Base-by-base conservation (phyloP, 1,139 yeast species). In the Geotrichum macrosporum region DNA sequence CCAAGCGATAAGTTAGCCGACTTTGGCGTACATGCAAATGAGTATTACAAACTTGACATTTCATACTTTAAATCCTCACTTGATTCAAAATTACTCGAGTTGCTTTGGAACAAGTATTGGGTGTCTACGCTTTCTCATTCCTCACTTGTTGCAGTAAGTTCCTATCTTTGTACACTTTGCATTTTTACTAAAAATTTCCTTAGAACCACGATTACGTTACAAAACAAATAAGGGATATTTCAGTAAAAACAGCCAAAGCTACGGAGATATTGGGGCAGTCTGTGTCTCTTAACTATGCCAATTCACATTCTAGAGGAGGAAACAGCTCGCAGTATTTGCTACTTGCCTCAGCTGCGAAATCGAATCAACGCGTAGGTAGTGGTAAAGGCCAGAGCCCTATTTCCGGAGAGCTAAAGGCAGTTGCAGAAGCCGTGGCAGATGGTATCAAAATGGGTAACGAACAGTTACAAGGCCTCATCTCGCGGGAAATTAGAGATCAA, bases 31-130 rank as follows among this genome's bases (percentile, higher is more conserved):
- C 88, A 84, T 59, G 74, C 87, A 0, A 76, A 78, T 43, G 74
- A 72, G 53, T 89, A 85, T 66, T 88, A 88, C 61, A 71, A 84
- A 9, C 68, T 89, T 34, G 79, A 80, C 31, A 73, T 87, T 33
- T 75, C 78, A 34, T 72, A 84, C 10, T 84, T 82, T 67, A 73
- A 77, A 50, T 78, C 78, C 36, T 63, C 70, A 1, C 58, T 71
- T n/a, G 92, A 84, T 55, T 57, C 66, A 10, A 67, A 67, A 47
- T 61, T 80, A 35, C 62, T 78, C 33, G 72, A 75, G 38, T 58
- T 69, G 37, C 57, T 77, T 38, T 71, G 76, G 72, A 68, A 68
- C 56, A 72, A 73, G 56, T 74, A 76, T 41, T 78, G 81, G 84
- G 68, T 74, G 16, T 58, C 63, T 10, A 65, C 66, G 9, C 55